phyloP scores from a whole-genome alignment of 805 yeast species.

The Metschnikowia picachoensis region DNA sequence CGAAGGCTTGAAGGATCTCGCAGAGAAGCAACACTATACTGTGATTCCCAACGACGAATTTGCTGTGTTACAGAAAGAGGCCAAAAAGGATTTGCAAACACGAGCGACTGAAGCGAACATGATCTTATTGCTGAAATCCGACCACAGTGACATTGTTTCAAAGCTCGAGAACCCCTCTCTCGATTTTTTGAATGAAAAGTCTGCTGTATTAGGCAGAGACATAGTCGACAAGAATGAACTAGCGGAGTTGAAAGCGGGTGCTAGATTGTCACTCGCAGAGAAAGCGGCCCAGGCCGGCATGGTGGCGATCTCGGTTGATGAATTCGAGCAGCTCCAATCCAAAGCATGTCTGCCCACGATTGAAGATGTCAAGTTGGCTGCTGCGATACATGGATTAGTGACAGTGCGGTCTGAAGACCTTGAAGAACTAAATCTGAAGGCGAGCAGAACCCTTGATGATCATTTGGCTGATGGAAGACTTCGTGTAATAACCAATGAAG shows the following conservation, averaged over 20 bases:
- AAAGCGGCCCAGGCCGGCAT: conserved; percentile 18
- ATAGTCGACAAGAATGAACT: conserved; percentile 13
- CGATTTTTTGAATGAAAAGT: conserved; percentile 6
- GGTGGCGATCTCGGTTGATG: conserved; percentile 14
- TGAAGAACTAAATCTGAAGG: conserved; percentile 8
- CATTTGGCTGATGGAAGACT: conserved; percentile 11
- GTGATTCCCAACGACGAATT: conserved; percentile 6
- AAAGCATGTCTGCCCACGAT: conserved; percentile 10
- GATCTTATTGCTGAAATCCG: conserved; percentile 8
- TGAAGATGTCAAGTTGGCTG: conserved; percentile 9
- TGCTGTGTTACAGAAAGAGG: conserved; percentile 3
- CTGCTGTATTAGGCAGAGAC: conserved; percentile 4
- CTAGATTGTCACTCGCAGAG: conserved; percentile 13
- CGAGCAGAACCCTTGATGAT: conserved; percentile 14
- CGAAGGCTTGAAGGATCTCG: conserved; percentile 8
- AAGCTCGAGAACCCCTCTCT: conserved; percentile 1
- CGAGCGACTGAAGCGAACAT: conserved; percentile 10
- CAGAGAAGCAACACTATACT: conserved; percentile 6
- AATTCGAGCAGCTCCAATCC: conserved; percentile 10
- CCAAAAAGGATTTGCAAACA: conserved; percentile 9
- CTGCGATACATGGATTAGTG: conserved; percentile 7
- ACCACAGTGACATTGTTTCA: conserved; percentile 2
- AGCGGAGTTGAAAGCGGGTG: conserved; percentile 11
- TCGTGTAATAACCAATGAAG: conserved; percentile 13
- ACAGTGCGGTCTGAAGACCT: conserved; percentile 5